Conservation (phyloP, 2,329 filamentous ascomycete species). For the Neonectria faginata region DNA sequence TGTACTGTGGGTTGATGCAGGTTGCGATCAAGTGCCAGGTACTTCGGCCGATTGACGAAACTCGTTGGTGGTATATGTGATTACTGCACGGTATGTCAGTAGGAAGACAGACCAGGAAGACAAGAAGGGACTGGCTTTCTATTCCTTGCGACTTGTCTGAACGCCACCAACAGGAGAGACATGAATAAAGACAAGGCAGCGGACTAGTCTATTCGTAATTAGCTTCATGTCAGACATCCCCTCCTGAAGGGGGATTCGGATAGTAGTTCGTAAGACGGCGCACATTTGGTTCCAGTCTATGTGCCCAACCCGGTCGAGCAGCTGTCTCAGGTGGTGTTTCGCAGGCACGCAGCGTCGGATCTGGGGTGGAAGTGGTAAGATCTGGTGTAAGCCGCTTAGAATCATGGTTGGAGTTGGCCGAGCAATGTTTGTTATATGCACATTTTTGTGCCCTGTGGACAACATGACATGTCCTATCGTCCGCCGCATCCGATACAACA, state of each 20-base stretch:
- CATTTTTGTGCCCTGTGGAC: neutral
- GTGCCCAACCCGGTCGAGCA: neutral
- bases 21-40: neutral
- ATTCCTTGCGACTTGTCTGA: neutral
- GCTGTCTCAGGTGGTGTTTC: slow-evolving; percentile 24
- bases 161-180: slow-evolving; percentile 1
- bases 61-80: neutral
- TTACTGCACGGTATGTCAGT: neutral
- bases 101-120: neutral
- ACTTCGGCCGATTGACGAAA: neutral
- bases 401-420: too few species aligned
- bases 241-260: neutral
- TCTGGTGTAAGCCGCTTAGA: slow-evolving; percentile 6
- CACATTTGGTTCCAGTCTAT: slow-evolving; percentile 1
- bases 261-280: neutral
- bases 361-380: slow-evolving; percentile 10
- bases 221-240: neutral
- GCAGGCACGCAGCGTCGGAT: slow-evolving; percentile 15
- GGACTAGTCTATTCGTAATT: neutral
- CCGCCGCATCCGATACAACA: slow-evolving; percentile 1
- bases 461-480: neutral
- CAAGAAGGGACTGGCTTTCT: neutral
- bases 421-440: neutral
- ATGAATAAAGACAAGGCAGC: neutral
- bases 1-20: neutral